These are phyloP conservation scores for Aspergillus caelatus DNA, from an alignment of 2,329 filamentous ascomycete genomes.

Conservation along the genomic window DNA sequence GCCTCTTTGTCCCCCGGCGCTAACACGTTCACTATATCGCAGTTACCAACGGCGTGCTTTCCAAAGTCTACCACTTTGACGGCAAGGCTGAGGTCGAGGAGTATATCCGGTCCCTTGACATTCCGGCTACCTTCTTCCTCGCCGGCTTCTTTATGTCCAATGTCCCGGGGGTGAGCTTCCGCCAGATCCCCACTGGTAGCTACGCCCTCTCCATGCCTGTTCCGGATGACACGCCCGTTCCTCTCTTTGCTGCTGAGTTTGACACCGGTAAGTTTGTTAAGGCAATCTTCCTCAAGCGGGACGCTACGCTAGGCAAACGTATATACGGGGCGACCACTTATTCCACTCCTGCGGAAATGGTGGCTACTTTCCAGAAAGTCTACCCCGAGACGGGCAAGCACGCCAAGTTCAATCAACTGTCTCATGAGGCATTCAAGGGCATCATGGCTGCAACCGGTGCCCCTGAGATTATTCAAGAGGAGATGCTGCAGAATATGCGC, in stretches of 20 bases:
- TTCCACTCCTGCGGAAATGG: not conserved
- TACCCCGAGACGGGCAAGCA: not conserved
- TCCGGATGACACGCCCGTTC: slow-evolving; percentile 37
- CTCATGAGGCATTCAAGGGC: not conserved
- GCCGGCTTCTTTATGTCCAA: slow-evolving; percentile 51
- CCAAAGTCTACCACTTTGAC: slow-evolving; percentile 43
- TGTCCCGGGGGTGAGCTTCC: slow-evolving; percentile 21
- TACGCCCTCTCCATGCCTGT: slow-evolving; percentile 30
- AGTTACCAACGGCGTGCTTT: slow-evolving; percentile 36
- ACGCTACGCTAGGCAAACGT: not conserved
- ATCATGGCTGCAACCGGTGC: not conserved
- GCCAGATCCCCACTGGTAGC: slow-evolving; percentile 29
- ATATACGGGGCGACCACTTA: not conserved
- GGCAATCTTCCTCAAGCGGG: not conserved
- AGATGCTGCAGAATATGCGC: not conserved
- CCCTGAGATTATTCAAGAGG: not conserved
- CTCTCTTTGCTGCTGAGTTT: slow-evolving; percentile 47
- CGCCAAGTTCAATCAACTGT: not conserved
- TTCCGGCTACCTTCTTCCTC: slow-evolving; percentile 45
- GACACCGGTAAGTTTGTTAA: slow-evolving; percentile 16
- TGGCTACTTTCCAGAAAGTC: not conserved
- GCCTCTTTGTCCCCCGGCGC: not conserved
- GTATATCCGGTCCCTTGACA: slow-evolving; percentile 37
- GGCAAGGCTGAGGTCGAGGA: slow-evolving; percentile 42
- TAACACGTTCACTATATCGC: not conserved